Conservation (phyloP, 352 stramenopile species). For the Sclerospora graminicola region DNA sequence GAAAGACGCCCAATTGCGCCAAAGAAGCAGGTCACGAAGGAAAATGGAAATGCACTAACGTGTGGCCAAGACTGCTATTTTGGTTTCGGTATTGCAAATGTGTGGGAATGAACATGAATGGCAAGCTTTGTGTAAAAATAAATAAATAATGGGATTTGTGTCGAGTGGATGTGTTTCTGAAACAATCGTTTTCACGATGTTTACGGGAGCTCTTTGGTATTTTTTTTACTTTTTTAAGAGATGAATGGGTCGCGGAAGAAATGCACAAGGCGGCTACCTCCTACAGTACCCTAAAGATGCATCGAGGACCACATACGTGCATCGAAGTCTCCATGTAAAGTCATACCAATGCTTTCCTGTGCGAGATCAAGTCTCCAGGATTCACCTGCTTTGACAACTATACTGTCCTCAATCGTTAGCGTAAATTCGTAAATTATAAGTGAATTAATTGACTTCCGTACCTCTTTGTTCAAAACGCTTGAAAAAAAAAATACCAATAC, state of each 20-base stretch:
- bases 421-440: no score
- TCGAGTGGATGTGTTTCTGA: slow-evolving; percentile 46
- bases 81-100: slow-evolving; percentile 43
- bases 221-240: slow-evolving; percentile 68
- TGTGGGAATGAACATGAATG: slow-evolving; percentile 48
- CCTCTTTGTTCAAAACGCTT: no score
- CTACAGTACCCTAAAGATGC: slow-evolving; percentile 36
- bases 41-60: slow-evolving; percentile 49
- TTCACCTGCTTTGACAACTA: no score
- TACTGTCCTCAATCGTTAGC: no score
- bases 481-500: no score
- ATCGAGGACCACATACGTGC: slow-evolving; percentile 38
- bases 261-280: slow-evolving; percentile 27
- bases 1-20: slow-evolving; percentile 27
- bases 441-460: no score
- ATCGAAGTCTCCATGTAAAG: no score
- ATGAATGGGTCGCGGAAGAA: slow-evolving; percentile 74
- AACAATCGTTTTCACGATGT: slow-evolving; percentile 61
- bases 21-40: slow-evolving; percentile 58
- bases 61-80: slow-evolving; percentile 38
- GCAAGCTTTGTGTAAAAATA: slow-evolving; percentile 36
- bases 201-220: slow-evolving; percentile 34
- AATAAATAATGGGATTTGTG: slow-evolving; percentile 66
- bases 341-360: no score
- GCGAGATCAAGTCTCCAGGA: no score